Evolutionary conservation across 1,139 yeast genomes (phyloP), one percentile per base, ranked within the genome.

Genomic region (Yamadazyma sp.): DNA sequence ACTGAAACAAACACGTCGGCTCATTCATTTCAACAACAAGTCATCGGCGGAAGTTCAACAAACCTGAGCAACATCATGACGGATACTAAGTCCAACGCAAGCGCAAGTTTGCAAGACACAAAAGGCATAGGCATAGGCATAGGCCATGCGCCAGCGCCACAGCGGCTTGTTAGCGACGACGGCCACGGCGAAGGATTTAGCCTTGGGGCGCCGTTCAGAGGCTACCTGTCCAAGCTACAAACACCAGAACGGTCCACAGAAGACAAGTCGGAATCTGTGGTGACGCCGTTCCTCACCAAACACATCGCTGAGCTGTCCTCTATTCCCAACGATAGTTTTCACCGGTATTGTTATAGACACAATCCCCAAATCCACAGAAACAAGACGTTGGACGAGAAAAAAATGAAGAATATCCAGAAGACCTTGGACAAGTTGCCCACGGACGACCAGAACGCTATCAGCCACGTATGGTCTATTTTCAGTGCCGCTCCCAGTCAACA

Each of bases 311-410:
- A 70, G 50, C 74, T 66, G 45, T 51, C 63, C 36, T 54, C 59
- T 46, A 66, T 72, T 25, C 75, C 75, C 17, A 63, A 63, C 36
- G 81, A 76, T 49, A 75, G 75, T 55, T 75, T 64, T 54, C 82
- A 79, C 51, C 73, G 76, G 49, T 89, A 79, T 62, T 91, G 98
- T 58, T 91, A 91, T 61, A 73, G 98, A 40, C 98, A 91, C 61
- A 87, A 91, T 54, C 98, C 98, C 4, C 92, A 86, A 41, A 74
- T 83, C 39, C 73, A 77, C 25, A 80, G 89, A 57, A 83, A 83
- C 58, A 82, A 83, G 51, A 75, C 73, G 42, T 80, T 87, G 2
- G 95, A 87, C 59, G 83, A 79, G 41, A 61, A 61, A 31, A 79
- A 81, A 50, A 79, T 86, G 83, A 69, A 67, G 36, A 75, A 76